A percentile compares a stretch with the other conserved stretches of the same genome.
phyloP scores from a whole-genome alignment of 257 asterid species.

The Scutellaria barbata region DNA sequence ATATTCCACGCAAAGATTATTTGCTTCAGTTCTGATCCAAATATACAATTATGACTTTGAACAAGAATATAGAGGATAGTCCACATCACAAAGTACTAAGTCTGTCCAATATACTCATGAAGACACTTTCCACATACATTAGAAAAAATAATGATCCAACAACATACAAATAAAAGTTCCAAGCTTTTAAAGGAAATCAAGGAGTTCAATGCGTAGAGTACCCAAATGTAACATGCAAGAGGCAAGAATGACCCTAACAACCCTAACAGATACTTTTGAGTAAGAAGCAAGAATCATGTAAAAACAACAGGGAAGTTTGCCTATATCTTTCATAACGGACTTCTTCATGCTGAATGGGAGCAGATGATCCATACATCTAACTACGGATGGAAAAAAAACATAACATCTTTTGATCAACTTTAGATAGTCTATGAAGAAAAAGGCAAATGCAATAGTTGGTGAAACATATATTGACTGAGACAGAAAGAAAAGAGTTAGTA shows the following conservation, averaged over 20 bases:
- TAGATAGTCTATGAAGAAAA: conserved; percentile 9
- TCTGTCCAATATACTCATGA: neutral
- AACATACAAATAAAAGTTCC: conserved; percentile 21
- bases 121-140: conserved; percentile 19
- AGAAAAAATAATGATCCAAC: conserved; percentile 14
- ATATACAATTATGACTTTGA: neutral
- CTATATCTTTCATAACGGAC: conserved; percentile 15
- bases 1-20: neutral
- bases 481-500: neutral
- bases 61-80: conserved; percentile 25
- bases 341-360: conserved; percentile 1
- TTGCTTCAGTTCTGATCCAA: conserved; percentile 18
- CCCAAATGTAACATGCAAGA: conserved; percentile 28
- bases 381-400: neutral
- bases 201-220: neutral
- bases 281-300: conserved; percentile 25
- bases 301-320: conserved; percentile 8
- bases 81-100: conserved; percentile 6
- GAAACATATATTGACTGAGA: neutral
- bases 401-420: neutral
- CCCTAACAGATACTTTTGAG: too few relatives aligned
- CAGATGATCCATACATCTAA: conserved; percentile 14
- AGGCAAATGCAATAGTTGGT: neutral
- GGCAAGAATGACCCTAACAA: neutral
- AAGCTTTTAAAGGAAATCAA: neutral